phyloP scores from a whole-genome alignment of 345 rosid species.

The Microthlaspi erraticum region DNA sequence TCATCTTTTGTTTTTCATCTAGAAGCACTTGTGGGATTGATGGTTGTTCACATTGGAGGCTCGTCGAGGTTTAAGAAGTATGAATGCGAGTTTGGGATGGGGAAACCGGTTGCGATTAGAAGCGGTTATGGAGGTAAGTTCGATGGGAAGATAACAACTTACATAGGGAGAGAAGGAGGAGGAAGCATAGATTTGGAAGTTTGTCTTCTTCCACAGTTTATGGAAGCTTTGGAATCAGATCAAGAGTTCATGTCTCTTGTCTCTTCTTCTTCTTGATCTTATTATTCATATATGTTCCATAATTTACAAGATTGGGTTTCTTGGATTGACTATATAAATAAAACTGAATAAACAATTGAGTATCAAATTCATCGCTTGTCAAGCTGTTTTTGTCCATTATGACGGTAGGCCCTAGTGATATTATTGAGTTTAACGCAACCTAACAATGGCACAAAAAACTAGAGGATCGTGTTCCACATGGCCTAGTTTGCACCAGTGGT shows the following conservation, averaged over 20 bases:
- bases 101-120: constrained; percentile 66
- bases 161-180: constrained; percentile 63
- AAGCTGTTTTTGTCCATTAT: too few relatives aligned
- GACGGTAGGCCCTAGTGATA: too few relatives aligned
- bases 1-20: constrained; percentile 45
- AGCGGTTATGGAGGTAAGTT: constrained; percentile 69
- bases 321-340: too few relatives aligned
- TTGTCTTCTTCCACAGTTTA: constrained; percentile 55
- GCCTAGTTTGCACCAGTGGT: too few relatives aligned
- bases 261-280: constrained; percentile 27
- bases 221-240: constrained; percentile 67
- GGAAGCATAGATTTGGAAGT: constrained; percentile 74
- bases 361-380: too few relatives aligned
- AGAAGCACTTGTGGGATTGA: constrained; percentile 46
- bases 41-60: constrained; percentile 69
- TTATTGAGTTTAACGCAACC: too few relatives aligned
- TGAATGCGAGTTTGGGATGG: constrained; percentile 70
- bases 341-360: too few relatives aligned
- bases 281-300: neutral
- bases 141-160: constrained; percentile 60
- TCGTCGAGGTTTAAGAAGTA: constrained; percentile 81
- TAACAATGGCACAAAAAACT: too few relatives aligned
- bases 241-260: constrained; percentile 50
- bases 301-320: too few relatives aligned
- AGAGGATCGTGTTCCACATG: too few relatives aligned